Percentiles rank a stretch among this genome's conserved stretches.
These are phyloP conservation scores for Alectoria sarmentosa DNA, from an alignment of 495 filamentous ascomycete species.

Conservation along the genomic window DNA sequence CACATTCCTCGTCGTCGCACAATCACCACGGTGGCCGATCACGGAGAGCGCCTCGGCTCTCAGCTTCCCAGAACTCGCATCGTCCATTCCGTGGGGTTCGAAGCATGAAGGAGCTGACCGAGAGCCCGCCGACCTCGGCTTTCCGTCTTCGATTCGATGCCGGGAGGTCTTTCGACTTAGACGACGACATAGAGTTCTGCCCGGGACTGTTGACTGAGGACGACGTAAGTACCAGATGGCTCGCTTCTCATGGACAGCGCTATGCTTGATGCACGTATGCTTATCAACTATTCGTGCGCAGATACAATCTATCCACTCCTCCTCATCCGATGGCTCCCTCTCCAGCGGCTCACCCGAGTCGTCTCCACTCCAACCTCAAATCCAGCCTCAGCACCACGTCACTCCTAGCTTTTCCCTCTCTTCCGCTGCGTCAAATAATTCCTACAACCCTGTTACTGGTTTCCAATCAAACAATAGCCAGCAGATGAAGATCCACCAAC, in stretches of 20 bases:
- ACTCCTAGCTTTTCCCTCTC: slow-evolving; percentile 76
- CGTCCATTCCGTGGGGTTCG: slow-evolving; percentile 76
- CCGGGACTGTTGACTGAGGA: slow-evolving; percentile 88
- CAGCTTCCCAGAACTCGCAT: slow-evolving; percentile 67
- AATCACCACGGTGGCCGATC: slow-evolving; percentile 80
- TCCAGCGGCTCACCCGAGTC: slow-evolving; percentile 90
- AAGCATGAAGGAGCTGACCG: slow-evolving; percentile 84
- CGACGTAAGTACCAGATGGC: slow-evolving; percentile 64
- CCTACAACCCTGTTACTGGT: slow-evolving; percentile 56
- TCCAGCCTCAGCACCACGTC: slow-evolving; percentile 66
- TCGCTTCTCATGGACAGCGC: neutral
- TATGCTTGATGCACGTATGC: neutral
- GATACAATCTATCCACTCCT: slow-evolving; percentile 83
- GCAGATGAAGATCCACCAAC: slow-evolving; percentile 77
- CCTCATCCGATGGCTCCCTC: slow-evolving; percentile 83
- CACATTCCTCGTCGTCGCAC: slow-evolving; percentile 48
- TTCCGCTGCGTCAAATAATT: slow-evolving; percentile 55
- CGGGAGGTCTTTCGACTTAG: slow-evolving; percentile 89
- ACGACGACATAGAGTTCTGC: slow-evolving; percentile 96
- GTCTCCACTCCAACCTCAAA: slow-evolving; percentile 78
- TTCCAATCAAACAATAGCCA: slow-evolving; percentile 40
- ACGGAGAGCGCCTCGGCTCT: slow-evolving; percentile 76
- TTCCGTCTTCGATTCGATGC: slow-evolving; percentile 86
- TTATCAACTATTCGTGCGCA: slow-evolving; percentile 30
- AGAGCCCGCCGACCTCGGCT: slow-evolving; percentile 61